Conservation (phyloP, 2,329 filamentous ascomycete species). For the Alternaria alternata region DNA sequence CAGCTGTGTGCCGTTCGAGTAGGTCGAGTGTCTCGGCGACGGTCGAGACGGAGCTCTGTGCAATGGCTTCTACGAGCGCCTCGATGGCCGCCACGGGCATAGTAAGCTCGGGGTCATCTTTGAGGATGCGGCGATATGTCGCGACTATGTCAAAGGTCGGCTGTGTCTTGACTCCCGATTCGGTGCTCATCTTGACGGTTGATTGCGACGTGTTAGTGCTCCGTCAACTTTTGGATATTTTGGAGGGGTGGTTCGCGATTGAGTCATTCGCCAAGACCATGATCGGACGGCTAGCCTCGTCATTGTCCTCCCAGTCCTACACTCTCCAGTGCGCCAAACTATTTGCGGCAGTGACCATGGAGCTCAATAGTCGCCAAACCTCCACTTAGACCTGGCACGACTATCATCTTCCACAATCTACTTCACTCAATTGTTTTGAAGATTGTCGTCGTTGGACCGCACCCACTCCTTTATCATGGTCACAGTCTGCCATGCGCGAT, state of each 20-base stretch:
- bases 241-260: constrained; percentile 30
- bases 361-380: neutral
- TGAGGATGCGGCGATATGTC: constrained; percentile 70
- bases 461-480: neutral
- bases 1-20: constrained; percentile 77
- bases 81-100: constrained; percentile 97
- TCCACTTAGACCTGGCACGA: neutral
- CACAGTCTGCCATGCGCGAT: neutral
- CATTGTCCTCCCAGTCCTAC: neutral
- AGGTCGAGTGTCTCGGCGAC: constrained; percentile 93
- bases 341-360: too few species aligned
- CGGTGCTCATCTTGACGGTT: constrained; percentile 35
- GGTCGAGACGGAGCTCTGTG: constrained; percentile 79
- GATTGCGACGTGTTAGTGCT: constrained; percentile 1
- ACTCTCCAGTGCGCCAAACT: neutral
- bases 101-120: constrained; percentile 81
- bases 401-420: neutral
- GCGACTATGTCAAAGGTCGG: constrained; percentile 64
- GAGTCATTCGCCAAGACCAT: constrained; percentile 26
- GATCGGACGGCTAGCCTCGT: constrained; percentile 1
- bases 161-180: constrained; percentile 24
- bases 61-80: constrained; percentile 85
- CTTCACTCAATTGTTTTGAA: neutral
- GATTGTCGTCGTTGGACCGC: neutral
- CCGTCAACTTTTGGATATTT: constrained; percentile 17